Evolutionary conservation across 805 yeast species (phyloP), one percentile per base, ranked within the genome.

Genomic region (Zygosaccharomyces lentus): DNA sequence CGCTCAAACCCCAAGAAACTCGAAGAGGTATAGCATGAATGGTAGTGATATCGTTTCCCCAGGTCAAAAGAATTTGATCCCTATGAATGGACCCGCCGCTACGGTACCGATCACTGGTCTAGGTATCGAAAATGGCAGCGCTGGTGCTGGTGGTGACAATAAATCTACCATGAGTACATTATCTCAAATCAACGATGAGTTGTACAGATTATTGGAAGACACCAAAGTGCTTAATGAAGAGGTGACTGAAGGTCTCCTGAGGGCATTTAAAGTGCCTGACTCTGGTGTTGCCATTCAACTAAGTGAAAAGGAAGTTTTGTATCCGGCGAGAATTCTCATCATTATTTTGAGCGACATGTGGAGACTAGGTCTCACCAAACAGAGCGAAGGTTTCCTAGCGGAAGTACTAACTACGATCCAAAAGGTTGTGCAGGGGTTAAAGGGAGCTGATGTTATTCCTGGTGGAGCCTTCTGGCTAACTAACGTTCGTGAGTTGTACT

Each of bases 391-490:
- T 46, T 86, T 93, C 62, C 71, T 93, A 51, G 96, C 96, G 38
- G 90, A 85, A 63, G 95, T 89, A 2, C 75, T 91, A 63, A 79
- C 87, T 24, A 84, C 86, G 1, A 88, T 93, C 55, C 98, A 91
- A 71, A 80, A 78, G 41, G 82, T 86, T 50, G 96, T 91, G 13
- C 76, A 85, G 42, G 69, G 74, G n/a, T 74, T 84, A 61, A 84
- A 83, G 55, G 96, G 91, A 46, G 95, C 86, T 49, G 95, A 87
- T 55, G 81, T 88, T 27, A 82, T 90, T 58, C 81, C 88, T 38
- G 88, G 88, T 57, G 98, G 96, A 55, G 96, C 97, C 0, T 93
- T 90, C 73, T 93, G 99, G 99, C 75, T 93, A 53, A 87, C 97
- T 3, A 93, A 93, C 68, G 90, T 95, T 2, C 96, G 93, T 64